Evolutionary conservation across 306 rosid genomes (phyloP).

Genomic region (Sicyos edulis): DNA sequence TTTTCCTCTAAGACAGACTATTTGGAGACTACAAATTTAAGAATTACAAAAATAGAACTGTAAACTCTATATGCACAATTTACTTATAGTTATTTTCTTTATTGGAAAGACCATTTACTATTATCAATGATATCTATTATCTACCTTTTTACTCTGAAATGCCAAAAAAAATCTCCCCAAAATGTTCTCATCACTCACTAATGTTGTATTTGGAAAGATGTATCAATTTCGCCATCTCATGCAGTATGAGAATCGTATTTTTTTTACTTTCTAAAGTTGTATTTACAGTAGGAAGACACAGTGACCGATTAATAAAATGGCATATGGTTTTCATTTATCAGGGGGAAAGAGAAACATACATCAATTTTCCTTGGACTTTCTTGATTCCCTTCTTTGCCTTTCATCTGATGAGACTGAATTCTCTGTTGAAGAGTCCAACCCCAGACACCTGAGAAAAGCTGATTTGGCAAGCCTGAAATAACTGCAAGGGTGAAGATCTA

Average conservation of each 20-base stretch:
- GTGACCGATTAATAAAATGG: background rate
- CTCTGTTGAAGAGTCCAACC: conserved; percentile 51
- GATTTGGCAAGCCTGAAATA: conserved; percentile 56
- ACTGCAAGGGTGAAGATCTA: conserved; percentile 51
- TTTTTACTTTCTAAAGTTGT: background rate
- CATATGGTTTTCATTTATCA: background rate
- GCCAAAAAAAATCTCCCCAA: too few relatives aligned
- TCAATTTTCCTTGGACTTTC: conserved; percentile 34
- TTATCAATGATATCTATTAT: too few relatives aligned
- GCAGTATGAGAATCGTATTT: background rate
- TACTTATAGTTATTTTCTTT: too few relatives aligned
- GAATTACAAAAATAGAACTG: too few relatives aligned
- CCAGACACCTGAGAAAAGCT: conserved; percentile 81
- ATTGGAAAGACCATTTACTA: too few relatives aligned
- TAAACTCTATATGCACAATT: too few relatives aligned
- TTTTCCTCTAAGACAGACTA: too few relatives aligned
- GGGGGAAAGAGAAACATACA: conserved; percentile 1
- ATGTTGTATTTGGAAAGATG: conserved; percentile 3
- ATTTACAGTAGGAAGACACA: background rate
- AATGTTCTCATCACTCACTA: background rate
- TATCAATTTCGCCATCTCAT: background rate
- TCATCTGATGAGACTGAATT: conserved; percentile 25
- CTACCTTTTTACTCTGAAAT: too few relatives aligned
- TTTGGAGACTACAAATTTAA: too few relatives aligned
- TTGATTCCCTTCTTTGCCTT: conserved; percentile 35